Evolutionary conservation across 1,284 basidiomycete genomes (phyloP), one percentile per base, ranked within the genome.

Genomic region (Trichosporon inkin): DNA sequence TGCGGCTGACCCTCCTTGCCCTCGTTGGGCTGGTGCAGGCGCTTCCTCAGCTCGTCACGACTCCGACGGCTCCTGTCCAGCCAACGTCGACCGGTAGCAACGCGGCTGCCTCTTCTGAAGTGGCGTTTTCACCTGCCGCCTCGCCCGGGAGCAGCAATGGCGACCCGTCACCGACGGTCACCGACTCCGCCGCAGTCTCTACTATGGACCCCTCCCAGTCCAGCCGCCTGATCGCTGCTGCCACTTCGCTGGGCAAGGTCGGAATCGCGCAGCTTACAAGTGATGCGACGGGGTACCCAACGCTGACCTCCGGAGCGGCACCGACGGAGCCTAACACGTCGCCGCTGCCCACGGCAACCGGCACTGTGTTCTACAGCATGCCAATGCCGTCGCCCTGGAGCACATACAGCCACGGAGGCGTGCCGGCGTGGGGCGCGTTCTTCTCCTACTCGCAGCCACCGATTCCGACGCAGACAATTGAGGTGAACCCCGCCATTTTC

Each of bases 361-460:
- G 38, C 11, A 10, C 24, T 1, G 10, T 28, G 17, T 55, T 41
- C 39, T 55, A 41, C 54, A 40, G 37, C 20, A 39, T 32, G 38
- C 54, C 54, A 5, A 17, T 41, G 6, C 37, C 38, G 10, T 14
- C 28, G 28, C 22, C 44, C n/a, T n/a, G n/a, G n/a, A n/a, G n/a
- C n/a, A n/a, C n/a, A 3, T 41, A 19, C 38, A 19, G 17, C 13
- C 16, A 32, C 10, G 39, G 39, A 3, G 37, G 39, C 10, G 13
- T 41, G 10, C 54, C 54, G 10, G 54, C 38, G 3, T 32, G 38
- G 38, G 54, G 54, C 3, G 54, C 54, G 17, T 55, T 40, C 28
- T 55, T 41, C 17, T 41, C 39, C 14, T 54, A 54, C 53, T 38
- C 36, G 20, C 53, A 54, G 37, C 19, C 53, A 5, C 55, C 55